phyloP scores from a whole-genome alignment of 2,329 filamentous ascomycete species.

The Zasmidium cellare region DNA sequence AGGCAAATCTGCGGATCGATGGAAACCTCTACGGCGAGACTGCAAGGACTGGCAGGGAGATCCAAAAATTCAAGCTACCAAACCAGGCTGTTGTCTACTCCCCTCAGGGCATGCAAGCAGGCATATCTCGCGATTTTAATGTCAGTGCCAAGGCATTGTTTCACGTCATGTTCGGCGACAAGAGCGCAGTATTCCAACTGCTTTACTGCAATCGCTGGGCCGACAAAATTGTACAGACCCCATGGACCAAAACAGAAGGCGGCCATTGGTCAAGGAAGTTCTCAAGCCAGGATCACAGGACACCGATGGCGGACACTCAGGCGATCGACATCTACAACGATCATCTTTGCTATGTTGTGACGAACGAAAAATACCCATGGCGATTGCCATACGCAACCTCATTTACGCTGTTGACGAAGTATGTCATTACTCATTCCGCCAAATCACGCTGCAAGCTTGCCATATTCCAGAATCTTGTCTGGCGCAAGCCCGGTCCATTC shows the following conservation, averaged over 20 bases:
- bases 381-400: constrained; percentile 78
- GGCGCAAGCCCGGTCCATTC: constrained; percentile 58
- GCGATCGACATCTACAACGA: constrained; percentile 69
- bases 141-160: constrained; percentile 93
- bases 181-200: constrained; percentile 89
- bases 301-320: constrained; percentile 72
- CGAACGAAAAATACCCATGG: constrained; percentile 68
- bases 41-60: constrained; percentile 44
- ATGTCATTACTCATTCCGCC: constrained; percentile 88
- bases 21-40: constrained; percentile 57
- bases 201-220: constrained; percentile 82
- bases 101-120: constrained; percentile 75
- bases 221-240: constrained; percentile 76
- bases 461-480: constrained; percentile 84
- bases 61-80: constrained; percentile 78
- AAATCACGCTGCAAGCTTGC: constrained; percentile 92
- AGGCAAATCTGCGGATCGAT: constrained; percentile 62
- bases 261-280: constrained; percentile 63
- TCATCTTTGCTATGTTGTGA: constrained; percentile 65
- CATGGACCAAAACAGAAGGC: constrained; percentile 74
- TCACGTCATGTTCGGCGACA: constrained; percentile 94
- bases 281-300: constrained; percentile 38
- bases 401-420: constrained; percentile 83
- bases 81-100: constrained; percentile 78
- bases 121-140: constrained; percentile 79